phyloP scores from a whole-genome alignment of 371 early-diverging fungal genomes.

The Chytridium lagenaria region DNA sequence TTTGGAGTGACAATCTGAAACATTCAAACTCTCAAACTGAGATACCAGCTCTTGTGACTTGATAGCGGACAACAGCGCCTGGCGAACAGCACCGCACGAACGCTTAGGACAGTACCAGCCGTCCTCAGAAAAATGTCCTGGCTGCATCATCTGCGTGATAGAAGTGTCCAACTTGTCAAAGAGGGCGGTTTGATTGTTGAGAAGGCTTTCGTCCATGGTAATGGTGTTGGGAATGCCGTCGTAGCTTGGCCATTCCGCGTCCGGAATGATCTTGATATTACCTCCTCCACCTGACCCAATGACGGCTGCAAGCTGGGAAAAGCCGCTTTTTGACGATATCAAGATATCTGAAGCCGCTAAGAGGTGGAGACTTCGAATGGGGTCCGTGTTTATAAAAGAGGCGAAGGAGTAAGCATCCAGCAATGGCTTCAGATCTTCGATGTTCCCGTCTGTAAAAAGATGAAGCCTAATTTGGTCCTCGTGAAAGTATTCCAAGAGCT shows the following conservation, averaged over 20 bases:
- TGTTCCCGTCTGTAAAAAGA: constrained; percentile 18
- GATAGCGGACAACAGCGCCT: neutral
- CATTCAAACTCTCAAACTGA: too few relatives aligned
- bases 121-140: neutral
- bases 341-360: constrained; percentile 16
- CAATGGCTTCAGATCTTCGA: neutral
- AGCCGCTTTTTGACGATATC: constrained; percentile 19
- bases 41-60: too few relatives aligned
- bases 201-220: neutral
- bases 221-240: constrained; percentile 15
- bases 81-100: neutral
- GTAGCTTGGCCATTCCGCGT: constrained; percentile 20
- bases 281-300: neutral
- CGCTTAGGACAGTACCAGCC: constrained; percentile 8
- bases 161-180: neutral
- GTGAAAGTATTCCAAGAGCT: neutral
- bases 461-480: neutral
- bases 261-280: constrained; percentile 16
- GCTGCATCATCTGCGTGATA: neutral
- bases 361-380: neutral
- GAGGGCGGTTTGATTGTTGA: neutral
- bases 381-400: neutral
- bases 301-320: constrained; percentile 17
- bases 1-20: too few relatives aligned
- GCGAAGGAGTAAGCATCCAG: neutral